phyloP scores from a whole-genome alignment of 345 rosid genomes.

The Eucalyptus paniculata region DNA sequence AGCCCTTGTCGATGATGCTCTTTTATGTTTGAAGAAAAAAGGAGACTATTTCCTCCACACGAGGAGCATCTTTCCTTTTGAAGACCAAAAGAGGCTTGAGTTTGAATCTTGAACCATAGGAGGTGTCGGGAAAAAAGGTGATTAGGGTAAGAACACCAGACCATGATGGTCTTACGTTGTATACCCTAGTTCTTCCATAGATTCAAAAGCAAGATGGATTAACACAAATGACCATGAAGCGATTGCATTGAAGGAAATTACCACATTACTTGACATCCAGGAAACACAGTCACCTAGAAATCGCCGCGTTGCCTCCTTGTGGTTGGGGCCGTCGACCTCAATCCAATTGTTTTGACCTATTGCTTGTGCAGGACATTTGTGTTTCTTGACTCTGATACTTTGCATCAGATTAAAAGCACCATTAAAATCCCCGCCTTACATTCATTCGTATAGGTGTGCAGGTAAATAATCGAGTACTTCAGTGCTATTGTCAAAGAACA shows the following conservation, averaged over 20 bases:
- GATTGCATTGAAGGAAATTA: neutral
- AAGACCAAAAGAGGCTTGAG: neutral
- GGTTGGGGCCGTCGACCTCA: neutral
- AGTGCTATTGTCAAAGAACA: neutral
- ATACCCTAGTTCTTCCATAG: neutral
- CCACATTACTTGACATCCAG: neutral
- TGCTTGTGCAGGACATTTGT: neutral
- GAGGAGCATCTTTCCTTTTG: neutral
- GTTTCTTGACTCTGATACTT: neutral
- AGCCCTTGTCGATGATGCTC: neutral
- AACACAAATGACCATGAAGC: neutral
- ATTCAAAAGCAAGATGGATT: neutral
- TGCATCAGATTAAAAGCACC: neutral
- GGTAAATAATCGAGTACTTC: neutral
- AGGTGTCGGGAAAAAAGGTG: neutral
- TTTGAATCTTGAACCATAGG: neutral
- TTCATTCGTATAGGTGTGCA: neutral
- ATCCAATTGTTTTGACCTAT: neutral
- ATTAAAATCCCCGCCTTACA: neutral
- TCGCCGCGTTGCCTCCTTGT: neutral
- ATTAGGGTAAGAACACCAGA: neutral
- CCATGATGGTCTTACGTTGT: neutral
- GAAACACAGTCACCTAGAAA: neutral
- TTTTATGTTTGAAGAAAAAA: neutral
- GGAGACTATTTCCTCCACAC: neutral